Conservation (phyloP, 768 basidiomycete genomes). For the Termitomyces sp. region DNA sequence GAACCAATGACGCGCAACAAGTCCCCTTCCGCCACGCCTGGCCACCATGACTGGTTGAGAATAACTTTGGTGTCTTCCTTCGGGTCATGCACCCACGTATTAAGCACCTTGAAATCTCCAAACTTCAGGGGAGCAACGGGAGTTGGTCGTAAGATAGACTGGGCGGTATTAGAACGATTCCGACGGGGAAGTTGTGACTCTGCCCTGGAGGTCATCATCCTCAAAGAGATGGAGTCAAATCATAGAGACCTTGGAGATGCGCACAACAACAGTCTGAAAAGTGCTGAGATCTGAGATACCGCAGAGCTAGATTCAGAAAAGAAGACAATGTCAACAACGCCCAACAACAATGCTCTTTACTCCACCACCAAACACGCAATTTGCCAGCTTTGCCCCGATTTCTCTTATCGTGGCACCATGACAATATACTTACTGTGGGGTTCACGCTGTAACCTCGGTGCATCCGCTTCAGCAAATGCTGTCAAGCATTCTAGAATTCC, state of each 20-base stretch:
- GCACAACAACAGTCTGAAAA: background rate
- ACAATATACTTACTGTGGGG: background rate
- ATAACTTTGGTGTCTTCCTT: slow-evolving; percentile 46
- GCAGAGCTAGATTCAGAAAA: background rate
- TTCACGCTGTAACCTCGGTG: background rate
- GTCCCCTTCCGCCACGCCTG: slow-evolving; percentile 75
- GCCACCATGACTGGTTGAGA: slow-evolving; percentile 73
- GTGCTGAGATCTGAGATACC: background rate
- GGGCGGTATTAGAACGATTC: slow-evolving; percentile 64
- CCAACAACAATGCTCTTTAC: background rate
- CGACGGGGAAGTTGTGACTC: slow-evolving; percentile 62
- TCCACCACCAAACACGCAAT: background rate
- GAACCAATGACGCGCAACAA: slow-evolving; percentile 49
- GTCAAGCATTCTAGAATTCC: background rate
- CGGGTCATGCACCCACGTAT: slow-evolving; percentile 69
- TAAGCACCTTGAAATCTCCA: slow-evolving; percentile 60
- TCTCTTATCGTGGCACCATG: background rate
- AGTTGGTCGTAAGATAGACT: slow-evolving; percentile 52
- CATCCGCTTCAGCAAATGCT: background rate
- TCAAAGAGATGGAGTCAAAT: background rate
- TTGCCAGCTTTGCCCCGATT: background rate
- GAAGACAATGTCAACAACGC: background rate
- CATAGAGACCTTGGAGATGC: background rate
- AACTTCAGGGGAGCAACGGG: slow-evolving; percentile 41
- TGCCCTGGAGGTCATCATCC: slow-evolving; percentile 58